Percentiles rank a stretch among this genome's conserved stretches.
These are phyloP conservation scores for Kodamaea plutei DNA, from an alignment of 1,139 yeast species.

Conservation along the genomic window DNA sequence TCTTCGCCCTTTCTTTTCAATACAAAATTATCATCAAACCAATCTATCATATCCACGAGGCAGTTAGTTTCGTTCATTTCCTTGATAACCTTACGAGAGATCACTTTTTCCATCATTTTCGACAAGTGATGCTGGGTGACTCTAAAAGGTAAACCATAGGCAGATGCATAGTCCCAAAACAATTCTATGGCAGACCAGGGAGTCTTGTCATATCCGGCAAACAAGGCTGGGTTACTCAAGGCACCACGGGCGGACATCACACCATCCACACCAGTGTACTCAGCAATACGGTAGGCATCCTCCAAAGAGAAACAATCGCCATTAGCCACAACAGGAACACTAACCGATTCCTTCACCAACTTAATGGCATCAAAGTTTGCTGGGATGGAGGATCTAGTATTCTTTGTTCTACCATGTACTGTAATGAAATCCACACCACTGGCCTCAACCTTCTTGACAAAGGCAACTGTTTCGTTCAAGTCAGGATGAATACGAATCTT, in stretches of 20 bases:
- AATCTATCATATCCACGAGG: slow-evolving; percentile 67
- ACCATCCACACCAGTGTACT: slow-evolving; percentile 77
- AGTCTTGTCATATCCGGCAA: slow-evolving; percentile 64
- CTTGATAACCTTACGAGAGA: slow-evolving; percentile 52
- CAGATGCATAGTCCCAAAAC: slow-evolving; percentile 73
- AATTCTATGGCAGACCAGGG: slow-evolving; percentile 91
- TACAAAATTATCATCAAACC: slow-evolving; percentile 70
- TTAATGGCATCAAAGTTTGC: slow-evolving; percentile 81
- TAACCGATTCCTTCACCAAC: slow-evolving; percentile 53
- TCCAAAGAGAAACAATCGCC: slow-evolving; percentile 79
- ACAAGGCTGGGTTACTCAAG: slow-evolving; percentile 80
- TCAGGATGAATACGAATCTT: slow-evolving; percentile 86
- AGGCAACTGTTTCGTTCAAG: slow-evolving; percentile 62
- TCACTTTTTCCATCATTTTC: slow-evolving; percentile 70
- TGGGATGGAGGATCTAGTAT: slow-evolving; percentile 79
- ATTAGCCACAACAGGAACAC: slow-evolving; percentile 86
- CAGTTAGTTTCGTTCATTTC: slow-evolving; percentile 60
- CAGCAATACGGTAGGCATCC: slow-evolving; percentile 60
- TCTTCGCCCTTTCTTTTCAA: slow-evolving; percentile 62
- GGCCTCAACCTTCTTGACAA: slow-evolving; percentile 69
- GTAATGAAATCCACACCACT: slow-evolving; percentile 94
- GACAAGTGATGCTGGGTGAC: slow-evolving; percentile 82
- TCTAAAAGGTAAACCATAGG: slow-evolving; percentile 81
- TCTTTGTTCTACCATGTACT: slow-evolving; percentile 87
- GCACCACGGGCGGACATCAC: slow-evolving; percentile 95